phyloP scores from a whole-genome alignment of 1,139 yeast genomes.

The Meyerozyma carpophila region DNA sequence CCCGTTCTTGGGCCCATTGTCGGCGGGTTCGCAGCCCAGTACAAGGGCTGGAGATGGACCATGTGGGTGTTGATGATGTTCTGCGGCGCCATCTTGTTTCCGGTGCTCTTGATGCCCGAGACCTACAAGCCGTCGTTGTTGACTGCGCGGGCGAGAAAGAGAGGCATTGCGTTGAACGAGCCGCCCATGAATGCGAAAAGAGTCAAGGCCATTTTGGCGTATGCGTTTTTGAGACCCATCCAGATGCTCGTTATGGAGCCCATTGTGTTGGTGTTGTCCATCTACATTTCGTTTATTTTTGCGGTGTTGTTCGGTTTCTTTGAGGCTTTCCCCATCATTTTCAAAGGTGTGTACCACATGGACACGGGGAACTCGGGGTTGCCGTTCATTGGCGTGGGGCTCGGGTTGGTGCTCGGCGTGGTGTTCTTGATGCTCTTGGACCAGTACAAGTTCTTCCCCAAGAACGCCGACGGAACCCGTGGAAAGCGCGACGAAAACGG shows the following conservation, averaged over 20 bases:
- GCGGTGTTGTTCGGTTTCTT: slow-evolving; percentile 75
- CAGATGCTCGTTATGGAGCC: slow-evolving; percentile 66
- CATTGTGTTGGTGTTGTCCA: slow-evolving; percentile 59
- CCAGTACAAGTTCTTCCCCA: slow-evolving; percentile 44
- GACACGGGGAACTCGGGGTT: slow-evolving; percentile 56
- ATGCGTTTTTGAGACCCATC: slow-evolving; percentile 55
- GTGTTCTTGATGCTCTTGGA: slow-evolving; percentile 45
- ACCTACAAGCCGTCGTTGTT: slow-evolving; percentile 63
- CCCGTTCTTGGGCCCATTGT: slow-evolving; percentile 81
- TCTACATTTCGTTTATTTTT: slow-evolving; percentile 66
- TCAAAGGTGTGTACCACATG: slow-evolving; percentile 58
- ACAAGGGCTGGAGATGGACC: slow-evolving; percentile 71
- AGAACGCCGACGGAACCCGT: slow-evolving; percentile 58
- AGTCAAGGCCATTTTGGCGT: slow-evolving; percentile 24
- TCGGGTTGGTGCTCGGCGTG: slow-evolving; percentile 57
- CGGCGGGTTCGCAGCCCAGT: slow-evolving; percentile 72
- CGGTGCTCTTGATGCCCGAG: slow-evolving; percentile 57
- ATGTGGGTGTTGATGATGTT: slow-evolving; percentile 74
- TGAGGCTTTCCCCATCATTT: slow-evolving; percentile 72
- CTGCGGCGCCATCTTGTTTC: slow-evolving; percentile 60
- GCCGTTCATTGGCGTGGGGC: slow-evolving; percentile 64
- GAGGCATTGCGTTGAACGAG: slow-evolving; percentile 46
- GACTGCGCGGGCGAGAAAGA: slow-evolving; percentile 49
- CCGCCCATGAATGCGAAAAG: slow-evolving; percentile 16
- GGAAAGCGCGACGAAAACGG: slow-evolving; percentile 55